Base-by-base conservation (phyloP, 2,329 filamentous ascomycete species). In the Diaporthe capsici region DNA sequence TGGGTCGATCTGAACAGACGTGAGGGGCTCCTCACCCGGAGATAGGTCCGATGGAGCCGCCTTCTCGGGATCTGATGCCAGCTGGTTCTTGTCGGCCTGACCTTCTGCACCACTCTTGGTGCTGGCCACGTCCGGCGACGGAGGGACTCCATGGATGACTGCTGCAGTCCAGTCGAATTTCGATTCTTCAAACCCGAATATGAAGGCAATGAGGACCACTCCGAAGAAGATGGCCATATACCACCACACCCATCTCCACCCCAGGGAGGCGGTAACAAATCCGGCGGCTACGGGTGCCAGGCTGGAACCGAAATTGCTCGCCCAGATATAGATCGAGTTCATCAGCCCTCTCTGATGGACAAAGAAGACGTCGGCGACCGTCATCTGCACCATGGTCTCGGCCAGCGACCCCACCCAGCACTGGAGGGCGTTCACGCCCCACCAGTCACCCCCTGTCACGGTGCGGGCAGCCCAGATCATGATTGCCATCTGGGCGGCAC, bases 361-460 rank as follows among this genome's bases (percentile, higher is more conserved):
- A 75, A 88, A 88, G 79, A 86, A 88, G 58, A 89, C 72, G 77
- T 88, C 87, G 15, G 84, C 83, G 15, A 88, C 83, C 0, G 86
- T 88, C 80, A 88, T 85, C 73, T 88, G 86, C 0, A 88, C 84
- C 37, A 88, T 80, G 0, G 82, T 81, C 78, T 89, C 87, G 39
- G 81, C 81, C 0, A 87, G 74, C 8, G 86, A 85, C 4, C 87
- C 88, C 4, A 84, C 79, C 28, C 87, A 81, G 49, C 88, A 85
- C n/a, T 81, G 80, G 22, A 89, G 58, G 0, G 86, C 77, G 76
- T 88, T 88, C 49, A 84, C 82, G 0, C 83, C 79, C 79, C 87
- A 85, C 63, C 87, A 80, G 51, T 90, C 88, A 0, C 79, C 84
- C 1, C 81, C 81, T 0, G 81, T 87, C 39, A 84, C 76, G 53